These are phyloP conservation scores for Dispira parvispora DNA, from an alignment of 192 early-diverging fungal species.

Conservation along the genomic window DNA sequence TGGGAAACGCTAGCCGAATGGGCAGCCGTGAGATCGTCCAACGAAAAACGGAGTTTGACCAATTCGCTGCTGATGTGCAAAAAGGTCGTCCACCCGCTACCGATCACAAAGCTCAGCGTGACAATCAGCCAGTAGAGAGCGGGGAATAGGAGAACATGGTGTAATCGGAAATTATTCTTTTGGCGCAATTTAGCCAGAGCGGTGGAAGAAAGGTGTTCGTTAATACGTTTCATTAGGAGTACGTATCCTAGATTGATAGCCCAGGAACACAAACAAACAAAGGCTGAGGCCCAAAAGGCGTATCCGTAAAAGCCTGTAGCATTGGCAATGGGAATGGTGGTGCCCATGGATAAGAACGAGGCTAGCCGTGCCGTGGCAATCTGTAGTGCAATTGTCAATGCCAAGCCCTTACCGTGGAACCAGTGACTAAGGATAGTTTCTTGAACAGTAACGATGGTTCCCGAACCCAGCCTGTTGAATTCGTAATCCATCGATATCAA, in stretches of 20 bases:
- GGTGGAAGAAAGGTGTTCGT: slow-evolving; percentile 12
- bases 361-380: slow-evolving; percentile 53
- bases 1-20: slow-evolving; percentile 48
- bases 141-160: slow-evolving; percentile 35
- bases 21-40: slow-evolving; percentile 39
- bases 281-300: slow-evolving; percentile 39
- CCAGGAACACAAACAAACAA: slow-evolving; percentile 48
- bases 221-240: slow-evolving; percentile 27
- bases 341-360: slow-evolving; percentile 50
- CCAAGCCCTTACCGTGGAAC: slow-evolving; percentile 49
- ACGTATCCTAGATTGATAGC: slow-evolving; percentile 51
- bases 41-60: slow-evolving; percentile 48
- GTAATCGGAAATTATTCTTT: slow-evolving; percentile 36
- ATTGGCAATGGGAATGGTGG: slow-evolving; percentile 39
- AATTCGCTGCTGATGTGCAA: slow-evolving; percentile 55
- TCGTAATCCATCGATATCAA: neutral
- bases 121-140: slow-evolving; percentile 43
- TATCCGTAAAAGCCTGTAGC: slow-evolving; percentile 18
- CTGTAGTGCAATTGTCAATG: slow-evolving; percentile 47
- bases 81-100: slow-evolving; percentile 46
- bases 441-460: slow-evolving; percentile 61
- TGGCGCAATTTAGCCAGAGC: slow-evolving; percentile 23
- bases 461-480: slow-evolving; percentile 31
- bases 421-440: slow-evolving; percentile 65
- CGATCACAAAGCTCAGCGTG: slow-evolving; percentile 35